phyloP scores from a whole-genome alignment of 2,329 filamentous ascomycete species.

The Pseudocercospora fijiensis region DNA sequence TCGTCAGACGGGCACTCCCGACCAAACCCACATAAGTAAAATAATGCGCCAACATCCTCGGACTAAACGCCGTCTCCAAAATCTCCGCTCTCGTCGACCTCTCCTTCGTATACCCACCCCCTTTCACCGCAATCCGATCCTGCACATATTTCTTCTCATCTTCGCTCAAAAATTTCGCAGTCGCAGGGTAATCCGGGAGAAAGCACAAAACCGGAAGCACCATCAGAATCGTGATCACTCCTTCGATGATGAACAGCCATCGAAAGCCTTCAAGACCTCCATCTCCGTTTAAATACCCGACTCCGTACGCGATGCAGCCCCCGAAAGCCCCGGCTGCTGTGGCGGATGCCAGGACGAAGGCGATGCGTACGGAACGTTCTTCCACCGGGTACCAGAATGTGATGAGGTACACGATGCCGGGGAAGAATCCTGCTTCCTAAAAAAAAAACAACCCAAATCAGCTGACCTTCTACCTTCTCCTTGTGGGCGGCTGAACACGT shows the following conservation, averaged over 20 bases:
- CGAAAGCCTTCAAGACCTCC: slow-evolving; percentile 46
- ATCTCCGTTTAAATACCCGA: slow-evolving; percentile 56
- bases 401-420: slow-evolving; percentile 31
- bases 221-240: slow-evolving; percentile 30
- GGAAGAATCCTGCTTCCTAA: slow-evolving; percentile 37
- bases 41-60: slow-evolving; percentile 44
- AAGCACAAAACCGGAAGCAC: slow-evolving; percentile 31
- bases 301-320: slow-evolving; percentile 58
- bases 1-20: background rate
- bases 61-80: slow-evolving; percentile 40
- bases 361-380: slow-evolving; percentile 60
- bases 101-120: slow-evolving; percentile 42
- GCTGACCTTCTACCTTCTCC: no score
- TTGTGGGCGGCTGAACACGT: slow-evolving; percentile 25
- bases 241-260: slow-evolving; percentile 43
- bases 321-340: slow-evolving; percentile 57
- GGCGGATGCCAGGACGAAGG: slow-evolving; percentile 55
- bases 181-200: slow-evolving; percentile 35
- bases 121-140: slow-evolving; percentile 32
- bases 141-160: slow-evolving; percentile 33
- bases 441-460: background rate
- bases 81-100: slow-evolving; percentile 41
- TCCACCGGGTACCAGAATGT: slow-evolving; percentile 57
- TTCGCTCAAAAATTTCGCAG: slow-evolving; percentile 32
- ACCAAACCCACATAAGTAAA: slow-evolving; percentile 33